Base-by-base conservation (phyloP, 768 basidiomycete genomes). In the Leucocoprinus leucothites region DNA sequence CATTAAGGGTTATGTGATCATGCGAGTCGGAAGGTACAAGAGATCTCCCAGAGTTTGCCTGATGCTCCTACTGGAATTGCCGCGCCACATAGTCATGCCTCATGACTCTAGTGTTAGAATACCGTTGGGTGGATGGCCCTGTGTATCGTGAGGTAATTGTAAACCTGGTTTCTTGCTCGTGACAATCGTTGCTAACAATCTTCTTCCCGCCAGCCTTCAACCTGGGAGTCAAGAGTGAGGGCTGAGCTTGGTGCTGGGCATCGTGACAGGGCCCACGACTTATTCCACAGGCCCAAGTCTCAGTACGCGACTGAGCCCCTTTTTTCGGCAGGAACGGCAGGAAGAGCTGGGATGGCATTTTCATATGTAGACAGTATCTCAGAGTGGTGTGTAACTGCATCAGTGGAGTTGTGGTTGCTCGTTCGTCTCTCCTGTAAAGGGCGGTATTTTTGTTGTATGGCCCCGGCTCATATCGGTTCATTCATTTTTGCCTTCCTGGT, bases 171-270 rank as follows among this genome's bases (percentile, higher is more conserved):
- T 41, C 24, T 42, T 44, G 7, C 48, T n/a, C 36, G 21, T 2
- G 14, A 46, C 28, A 44, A 8, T 34, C 55, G 35, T 45, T 46
- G 18, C 59, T 26, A 50, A 56, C 35, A 35, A 22, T 57, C 36
- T 8, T 44, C 50, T 26, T 51, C 50, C 54, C 1, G 11, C 9
- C 62, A 91, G 86, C 93, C 92, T 11, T 93, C 90, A 36, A 95
- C 93, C 0, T 96, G 91, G 87, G 97, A 98, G 65, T 85, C 84
- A 3, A 98, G 98, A 94, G 84, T 99, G 59, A 82, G 91, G 13
- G 91, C 90, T 1, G 97, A 99, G 66, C 76, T 98, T 9, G 85
- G 85, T 18, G 82, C 79, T 50, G 91, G 91, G 9, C 82, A 91
- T 61, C 82, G 84, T 13, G 80, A 85, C 44, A 76, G 77, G 9